Evolutionary conservation across 257 asterid species (phyloP).

Genomic region (Nicotiana benthamiana): DNA sequence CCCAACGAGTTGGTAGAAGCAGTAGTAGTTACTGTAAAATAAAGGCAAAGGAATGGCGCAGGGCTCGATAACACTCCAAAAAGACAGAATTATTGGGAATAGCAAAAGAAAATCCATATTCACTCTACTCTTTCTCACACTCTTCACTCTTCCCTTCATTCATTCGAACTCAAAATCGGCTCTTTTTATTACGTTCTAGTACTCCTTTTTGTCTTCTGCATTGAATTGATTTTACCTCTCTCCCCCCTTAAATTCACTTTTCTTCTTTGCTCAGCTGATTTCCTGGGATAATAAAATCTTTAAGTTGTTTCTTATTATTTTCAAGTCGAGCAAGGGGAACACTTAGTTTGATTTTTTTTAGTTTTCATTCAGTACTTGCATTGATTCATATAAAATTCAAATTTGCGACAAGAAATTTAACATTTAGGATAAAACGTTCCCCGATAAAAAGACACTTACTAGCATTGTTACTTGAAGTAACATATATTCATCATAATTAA

Average conservation of each 20-base stretch:
- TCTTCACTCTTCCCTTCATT: neutral
- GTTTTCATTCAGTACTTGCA: fast-evolving
- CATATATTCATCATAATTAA: too few species aligned
- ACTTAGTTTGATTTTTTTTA: too few species aligned
- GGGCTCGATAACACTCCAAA: conserved; percentile 28
- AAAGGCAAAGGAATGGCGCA: conserved; percentile 14
- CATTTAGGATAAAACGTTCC: too few species aligned
- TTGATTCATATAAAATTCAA: too few species aligned
- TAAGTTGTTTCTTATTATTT: neutral
- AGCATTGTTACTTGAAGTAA: too few species aligned
- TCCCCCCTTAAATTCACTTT: neutral
- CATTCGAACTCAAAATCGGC: neutral
- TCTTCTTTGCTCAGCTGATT: conserved; percentile 9
- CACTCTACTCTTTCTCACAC: neutral
- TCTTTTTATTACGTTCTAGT: neutral
- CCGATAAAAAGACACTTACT: too few species aligned
- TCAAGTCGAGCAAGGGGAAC: too few species aligned
- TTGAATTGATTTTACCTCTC: conserved; percentile 18
- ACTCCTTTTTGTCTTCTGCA: neutral
- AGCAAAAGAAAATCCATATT: neutral
- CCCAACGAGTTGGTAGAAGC: neutral
- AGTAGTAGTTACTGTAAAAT: neutral
- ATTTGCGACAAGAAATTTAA: fast-evolving
- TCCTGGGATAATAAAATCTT: conserved; percentile 7
- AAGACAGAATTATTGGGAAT: conserved; percentile 30